Evolutionary conservation across 2,329 filamentous ascomycete genomes (phyloP), one percentile per base, ranked within the genome.

Genomic region (Coniochaeta sp.): DNA sequence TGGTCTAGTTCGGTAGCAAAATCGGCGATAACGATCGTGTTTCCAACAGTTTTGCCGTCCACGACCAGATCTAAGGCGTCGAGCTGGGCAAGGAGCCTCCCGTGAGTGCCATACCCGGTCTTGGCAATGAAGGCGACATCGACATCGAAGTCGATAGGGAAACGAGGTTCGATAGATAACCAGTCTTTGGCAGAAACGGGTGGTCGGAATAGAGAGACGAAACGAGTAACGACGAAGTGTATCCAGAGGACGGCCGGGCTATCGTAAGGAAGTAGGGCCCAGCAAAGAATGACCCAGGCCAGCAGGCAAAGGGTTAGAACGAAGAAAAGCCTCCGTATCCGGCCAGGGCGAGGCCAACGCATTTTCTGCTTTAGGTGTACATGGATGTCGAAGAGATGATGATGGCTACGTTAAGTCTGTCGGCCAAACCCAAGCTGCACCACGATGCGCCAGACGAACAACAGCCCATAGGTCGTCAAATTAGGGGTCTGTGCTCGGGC

Each of bases 101-200:
- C 69, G 55, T 76, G 76, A 22, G 81, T 82, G 58, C 80, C 81
- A 66, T 81, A 83, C 31, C 81, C 81, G 8, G 80, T 83, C 71
- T 83, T 83, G 64, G 83, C 71, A 58, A 83, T 73, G 63, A 79
- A 73, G 36, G 75, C 80, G 17, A 83, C 74, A 57, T 82, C 79
- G 44, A 71, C 71, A 59, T 72, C 68, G 40, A 78, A 69, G 60
- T 80, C 73, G 60, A 81, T 68, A 9, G 76, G 72, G 60, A 76
- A 75, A 17, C 64, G 64, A 33, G 74, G 72, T 28, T 69, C 65
- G 63, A 68, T 65, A 61, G 70, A 72, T 19, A 81, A 69, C 74
- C 77, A 79, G 33, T 74, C 73, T 60, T 80, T 78, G 66, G 70
- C 65, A 16, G 67, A 64, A 38, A 66, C 60, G 8, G 68, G 64